Conservation (phyloP, 495 filamentous ascomycete species). For the Aspergillus leporis region DNA sequence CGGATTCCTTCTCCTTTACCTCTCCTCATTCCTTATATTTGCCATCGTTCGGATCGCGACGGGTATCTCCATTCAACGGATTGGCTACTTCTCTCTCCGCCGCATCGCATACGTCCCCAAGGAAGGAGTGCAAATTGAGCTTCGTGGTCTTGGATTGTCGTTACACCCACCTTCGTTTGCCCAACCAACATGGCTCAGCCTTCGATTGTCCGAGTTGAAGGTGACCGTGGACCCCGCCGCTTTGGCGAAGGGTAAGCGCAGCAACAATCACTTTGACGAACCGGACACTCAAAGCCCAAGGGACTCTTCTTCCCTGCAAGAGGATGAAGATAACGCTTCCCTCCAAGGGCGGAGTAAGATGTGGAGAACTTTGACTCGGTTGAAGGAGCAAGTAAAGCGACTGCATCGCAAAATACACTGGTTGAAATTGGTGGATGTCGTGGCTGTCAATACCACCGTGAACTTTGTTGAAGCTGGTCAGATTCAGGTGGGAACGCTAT, state of each 20-base stretch:
- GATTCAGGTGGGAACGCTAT: slow-evolving; percentile 80
- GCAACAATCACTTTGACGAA: slow-evolving; percentile 23
- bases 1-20: slow-evolving; percentile 79
- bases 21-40: slow-evolving; percentile 90
- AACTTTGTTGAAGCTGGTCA: slow-evolving; percentile 77
- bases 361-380: slow-evolving; percentile 71
- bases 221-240: slow-evolving; percentile 77
- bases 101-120: slow-evolving; percentile 83
- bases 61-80: slow-evolving; percentile 91
- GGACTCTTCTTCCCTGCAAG: slow-evolving; percentile 15
- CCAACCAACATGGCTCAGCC: slow-evolving; percentile 94
- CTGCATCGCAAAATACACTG: slow-evolving; percentile 85
- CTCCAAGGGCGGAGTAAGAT: slow-evolving; percentile 60
- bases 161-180: slow-evolving; percentile 93
- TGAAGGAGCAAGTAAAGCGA: slow-evolving; percentile 82
- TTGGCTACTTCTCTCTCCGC: slow-evolving; percentile 88
- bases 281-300: slow-evolving; percentile 27
- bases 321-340: slow-evolving; percentile 22
- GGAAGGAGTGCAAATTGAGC: slow-evolving; percentile 86
- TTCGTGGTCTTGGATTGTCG: slow-evolving; percentile 82
- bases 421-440: slow-evolving; percentile 86
- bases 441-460: slow-evolving; percentile 76
- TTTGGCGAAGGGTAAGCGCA: slow-evolving; percentile 48
- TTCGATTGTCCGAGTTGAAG: slow-evolving; percentile 79
- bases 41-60: slow-evolving; percentile 89